Base-by-base conservation (phyloP, 2,329 filamentous ascomycete genomes). In the Aspergillus chevalieri region DNA sequence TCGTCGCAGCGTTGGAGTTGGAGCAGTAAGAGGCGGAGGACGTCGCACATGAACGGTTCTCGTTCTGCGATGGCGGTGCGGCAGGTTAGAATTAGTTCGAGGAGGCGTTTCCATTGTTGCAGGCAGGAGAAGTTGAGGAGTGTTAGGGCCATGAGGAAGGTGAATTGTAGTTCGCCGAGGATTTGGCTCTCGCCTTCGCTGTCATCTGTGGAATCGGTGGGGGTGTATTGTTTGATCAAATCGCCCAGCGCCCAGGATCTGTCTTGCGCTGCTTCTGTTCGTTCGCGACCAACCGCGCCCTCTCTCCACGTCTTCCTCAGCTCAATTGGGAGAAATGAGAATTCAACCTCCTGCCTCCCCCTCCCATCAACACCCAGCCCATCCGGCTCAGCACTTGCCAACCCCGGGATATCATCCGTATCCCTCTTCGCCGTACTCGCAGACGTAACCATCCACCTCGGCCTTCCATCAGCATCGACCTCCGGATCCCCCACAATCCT, bases 51-150 rank as follows among this genome's bases (percentile, higher is more conserved):
- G 47, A 83, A 74, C 2, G 60, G 60, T 26, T 77, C 67, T 2
- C 74, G 67, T 19, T 76, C 70, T 8, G 57, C 50, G 14, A 83
- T 71, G 2, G 81, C 81, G 38, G 61, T 62, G 15, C 70, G 72
- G 57, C 78, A 83, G 0, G 81, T 84, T 45, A 85, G 68, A 6
- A 83, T 66, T 21, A 85, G 65, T 1, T 68, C 67, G 8, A 85
- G 65, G 9, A 85, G 56, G 34, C 82, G 68, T 59, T 81, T 83
- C 82, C 82, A 85, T 60, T 85, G 82, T 61, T 84, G 80, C 3
- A 84, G 67, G 58, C 82, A 84, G 2, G 81, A 83, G 61, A 79
- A 83, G 60, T 85, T 85, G 70, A 82, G 82, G 53, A 85, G 69
- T 4, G 80, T 83, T 51, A 85, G 59, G 2, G 82, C 73, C 78